phyloP scores from a whole-genome alignment of 192 early-diverging fungal genomes.

The Chytriomyces confervae region DNA sequence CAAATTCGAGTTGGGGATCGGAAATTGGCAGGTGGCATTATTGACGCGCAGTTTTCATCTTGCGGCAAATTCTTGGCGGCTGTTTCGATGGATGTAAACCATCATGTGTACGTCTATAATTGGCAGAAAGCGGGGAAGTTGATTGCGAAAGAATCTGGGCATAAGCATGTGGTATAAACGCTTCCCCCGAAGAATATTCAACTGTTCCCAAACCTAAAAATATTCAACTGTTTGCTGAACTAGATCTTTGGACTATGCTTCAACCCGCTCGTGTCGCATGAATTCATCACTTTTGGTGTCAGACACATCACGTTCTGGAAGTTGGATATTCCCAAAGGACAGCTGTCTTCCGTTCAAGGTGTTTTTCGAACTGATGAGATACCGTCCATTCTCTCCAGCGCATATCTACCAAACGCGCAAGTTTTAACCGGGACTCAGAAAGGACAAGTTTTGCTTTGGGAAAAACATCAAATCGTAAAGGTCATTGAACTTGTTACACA shows the following conservation, averaged over 20 bases:
- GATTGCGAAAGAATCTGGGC: slow-evolving; percentile 28
- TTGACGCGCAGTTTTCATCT: slow-evolving; percentile 32
- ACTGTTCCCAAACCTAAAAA: neutral
- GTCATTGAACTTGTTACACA: slow-evolving; percentile 24
- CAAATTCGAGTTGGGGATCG: slow-evolving; percentile 40
- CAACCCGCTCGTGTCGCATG: slow-evolving; percentile 14
- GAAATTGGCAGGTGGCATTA: slow-evolving; percentile 22
- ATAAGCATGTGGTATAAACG: slow-evolving; percentile 13
- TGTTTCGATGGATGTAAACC: slow-evolving; percentile 30
- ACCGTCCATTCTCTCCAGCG: slow-evolving; percentile 31
- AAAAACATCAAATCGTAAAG: slow-evolving; percentile 25
- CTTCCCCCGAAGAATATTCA: neutral
- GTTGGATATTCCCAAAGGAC: neutral
- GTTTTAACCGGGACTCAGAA: slow-evolving; percentile 30
- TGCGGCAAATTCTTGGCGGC: slow-evolving; percentile 31
- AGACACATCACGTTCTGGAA: slow-evolving; percentile 36
- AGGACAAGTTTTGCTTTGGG: slow-evolving; percentile 35
- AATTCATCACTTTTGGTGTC: slow-evolving; percentile 39
- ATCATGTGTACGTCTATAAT: slow-evolving; percentile 36
- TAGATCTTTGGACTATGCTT: slow-evolving; percentile 37
- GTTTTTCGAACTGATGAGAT: slow-evolving; percentile 21
- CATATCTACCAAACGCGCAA: slow-evolving; percentile 20
- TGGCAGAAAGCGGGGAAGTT: slow-evolving; percentile 37
- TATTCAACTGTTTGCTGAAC: neutral
- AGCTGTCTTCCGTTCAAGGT: slow-evolving; percentile 13